These are phyloP conservation scores for Dactylis glomerata DNA, from an alignment of 176 grass and related monocot genomes.

Conservation along the genomic window DNA sequence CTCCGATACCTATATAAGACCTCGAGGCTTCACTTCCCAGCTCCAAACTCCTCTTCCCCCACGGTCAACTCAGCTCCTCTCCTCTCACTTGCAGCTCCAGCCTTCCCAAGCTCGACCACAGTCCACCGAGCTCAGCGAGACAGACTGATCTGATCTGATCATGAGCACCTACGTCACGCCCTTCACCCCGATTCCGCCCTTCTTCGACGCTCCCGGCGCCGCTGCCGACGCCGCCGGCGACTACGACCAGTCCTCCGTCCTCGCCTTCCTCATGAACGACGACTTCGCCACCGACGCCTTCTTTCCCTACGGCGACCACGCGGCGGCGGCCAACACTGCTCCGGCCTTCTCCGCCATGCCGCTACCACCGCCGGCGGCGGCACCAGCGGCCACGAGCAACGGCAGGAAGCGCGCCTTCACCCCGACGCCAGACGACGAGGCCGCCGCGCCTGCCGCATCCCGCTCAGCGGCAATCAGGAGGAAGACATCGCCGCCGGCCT, in stretches of 20 bases:
- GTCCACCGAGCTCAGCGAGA: neutral
- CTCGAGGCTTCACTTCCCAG: neutral
- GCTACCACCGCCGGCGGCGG: neutral
- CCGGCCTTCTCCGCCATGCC: neutral
- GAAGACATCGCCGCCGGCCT: neutral
- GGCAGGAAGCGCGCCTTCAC: constrained; percentile 31
- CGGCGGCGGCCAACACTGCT: neutral
- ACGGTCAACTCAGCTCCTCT: neutral
- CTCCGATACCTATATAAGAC: constrained; percentile 23
- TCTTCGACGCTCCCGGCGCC: constrained; percentile 20
- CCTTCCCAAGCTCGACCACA: neutral
- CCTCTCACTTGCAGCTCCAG: neutral
- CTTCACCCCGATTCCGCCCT: constrained; percentile 16
- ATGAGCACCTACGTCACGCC: constrained; percentile 27
- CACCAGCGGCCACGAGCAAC: neutral
- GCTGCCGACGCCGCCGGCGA: neutral
- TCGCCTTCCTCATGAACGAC: constrained; percentile 20
- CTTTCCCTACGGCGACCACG: neutral
- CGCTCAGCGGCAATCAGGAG: neutral
- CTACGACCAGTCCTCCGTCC: neutral
- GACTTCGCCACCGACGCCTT: neutral
- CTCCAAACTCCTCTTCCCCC: neutral
- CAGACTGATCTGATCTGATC: neutral
- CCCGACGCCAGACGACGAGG: neutral
- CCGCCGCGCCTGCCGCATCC: neutral